phyloP scores from a whole-genome alignment of 441 rosid species.

The Arabidopsis hybrid region DNA sequence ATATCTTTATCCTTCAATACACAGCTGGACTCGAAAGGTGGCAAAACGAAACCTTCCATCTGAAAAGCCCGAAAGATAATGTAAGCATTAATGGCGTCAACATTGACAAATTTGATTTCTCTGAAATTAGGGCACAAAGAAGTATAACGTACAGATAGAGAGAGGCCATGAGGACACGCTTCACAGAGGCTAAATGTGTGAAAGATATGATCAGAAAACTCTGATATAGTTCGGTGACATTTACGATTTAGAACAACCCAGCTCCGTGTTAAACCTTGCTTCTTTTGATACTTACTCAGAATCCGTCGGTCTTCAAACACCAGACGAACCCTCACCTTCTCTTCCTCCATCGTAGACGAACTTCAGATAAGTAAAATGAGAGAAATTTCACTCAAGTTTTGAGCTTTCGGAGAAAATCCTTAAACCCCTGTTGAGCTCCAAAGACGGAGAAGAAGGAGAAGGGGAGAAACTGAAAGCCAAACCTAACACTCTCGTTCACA shows the following conservation, averaged over 20 bases:
- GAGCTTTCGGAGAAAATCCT: too few species aligned
- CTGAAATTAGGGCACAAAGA: conserved; percentile 32
- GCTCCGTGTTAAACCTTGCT: conserved; percentile 64
- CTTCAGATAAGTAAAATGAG: background rate
- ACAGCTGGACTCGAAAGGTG: conserved; percentile 79
- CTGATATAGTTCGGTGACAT: conserved; percentile 64
- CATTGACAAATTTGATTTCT: background rate
- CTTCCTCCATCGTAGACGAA: conserved; percentile 43
- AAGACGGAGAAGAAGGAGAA: conserved; percentile 14
- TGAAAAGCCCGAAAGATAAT: background rate
- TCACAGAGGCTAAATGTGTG: conserved; percentile 60
- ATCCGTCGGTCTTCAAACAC: conserved; percentile 57
- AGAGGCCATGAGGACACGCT: conserved; percentile 74
- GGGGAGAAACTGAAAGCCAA: background rate
- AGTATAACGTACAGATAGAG: conserved; percentile 62
- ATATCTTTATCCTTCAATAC: conserved; percentile 82
- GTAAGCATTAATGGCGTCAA: conserved; percentile 24
- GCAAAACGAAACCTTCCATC: conserved; percentile 96
- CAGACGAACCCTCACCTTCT: conserved; percentile 69
- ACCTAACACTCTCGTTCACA: conserved; percentile 9
- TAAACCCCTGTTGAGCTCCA: background rate
- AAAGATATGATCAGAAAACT: conserved; percentile 67
- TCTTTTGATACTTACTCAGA: conserved; percentile 63
- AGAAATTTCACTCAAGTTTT: too few species aligned
- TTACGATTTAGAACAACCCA: conserved; percentile 87